phyloP scores from a whole-genome alignment of 1,139 yeast genomes.

The Spathaspora sp. region DNA sequence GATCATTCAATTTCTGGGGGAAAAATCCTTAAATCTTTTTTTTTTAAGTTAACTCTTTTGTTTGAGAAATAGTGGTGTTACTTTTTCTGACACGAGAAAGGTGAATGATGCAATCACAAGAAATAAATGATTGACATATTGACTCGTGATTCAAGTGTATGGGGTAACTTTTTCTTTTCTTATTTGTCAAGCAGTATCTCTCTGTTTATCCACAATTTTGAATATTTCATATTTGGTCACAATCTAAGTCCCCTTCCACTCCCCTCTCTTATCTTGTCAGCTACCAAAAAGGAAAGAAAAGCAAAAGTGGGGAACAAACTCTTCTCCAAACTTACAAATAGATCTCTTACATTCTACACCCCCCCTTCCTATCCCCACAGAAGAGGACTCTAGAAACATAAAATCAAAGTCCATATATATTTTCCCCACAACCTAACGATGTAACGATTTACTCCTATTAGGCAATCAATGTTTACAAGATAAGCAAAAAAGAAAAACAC shows the following conservation, averaged over 20 bases:
- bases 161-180: no score
- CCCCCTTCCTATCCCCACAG: not conserved
- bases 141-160: not conserved
- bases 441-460: no score
- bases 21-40: not conserved
- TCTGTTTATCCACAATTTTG: not conserved
- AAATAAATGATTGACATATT: no score
- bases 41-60: not conserved
- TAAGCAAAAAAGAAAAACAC: no score
- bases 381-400: not conserved
- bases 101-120: no score
- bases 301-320: not conserved
- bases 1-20: not conserved
- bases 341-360: not conserved
- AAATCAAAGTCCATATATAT: not conserved
- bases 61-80: not conserved
- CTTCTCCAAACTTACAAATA: not conserved
- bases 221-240: not conserved
- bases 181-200: not conserved
- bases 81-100: not conserved
- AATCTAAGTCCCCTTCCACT: not conserved
- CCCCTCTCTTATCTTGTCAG: not conserved
- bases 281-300: not conserved
- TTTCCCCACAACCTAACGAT: not conserved
- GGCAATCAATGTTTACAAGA: no score